Conservation (phyloP, 2,329 filamentous ascomycete genomes). For the Thelonectria discophora region DNA sequence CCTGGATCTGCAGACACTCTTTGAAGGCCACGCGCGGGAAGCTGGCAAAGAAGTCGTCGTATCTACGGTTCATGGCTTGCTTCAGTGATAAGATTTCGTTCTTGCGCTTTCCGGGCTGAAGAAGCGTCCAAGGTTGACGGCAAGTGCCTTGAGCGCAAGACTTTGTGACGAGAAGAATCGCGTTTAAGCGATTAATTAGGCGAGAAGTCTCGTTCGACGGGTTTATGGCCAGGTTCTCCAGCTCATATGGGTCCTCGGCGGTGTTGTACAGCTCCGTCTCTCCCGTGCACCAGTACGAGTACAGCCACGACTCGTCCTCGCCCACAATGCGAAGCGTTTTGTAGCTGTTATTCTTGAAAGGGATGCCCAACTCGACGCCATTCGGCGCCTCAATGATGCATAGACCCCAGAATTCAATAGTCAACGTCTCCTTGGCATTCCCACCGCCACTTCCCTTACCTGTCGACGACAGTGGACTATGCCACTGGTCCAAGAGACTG, state of each 20-base stretch:
- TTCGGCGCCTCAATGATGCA: constrained; percentile 38
- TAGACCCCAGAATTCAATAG: constrained; percentile 22
- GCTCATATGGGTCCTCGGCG: constrained; percentile 9
- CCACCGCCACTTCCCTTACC: constrained; percentile 13
- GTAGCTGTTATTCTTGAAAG: constrained; percentile 38
- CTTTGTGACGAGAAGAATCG: constrained; percentile 8
- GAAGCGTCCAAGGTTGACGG: constrained; percentile 1
- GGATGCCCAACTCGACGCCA: not conserved
- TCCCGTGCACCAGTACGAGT: constrained; percentile 43
- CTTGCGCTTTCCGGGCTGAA: not conserved
- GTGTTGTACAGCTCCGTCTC: constrained; percentile 47
- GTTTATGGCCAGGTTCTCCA: not conserved
- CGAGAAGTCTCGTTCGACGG: not conserved
- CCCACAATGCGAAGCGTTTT: constrained; percentile 42
- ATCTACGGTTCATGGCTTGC: not conserved
- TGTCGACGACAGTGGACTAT: constrained; percentile 24
- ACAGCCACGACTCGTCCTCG: constrained; percentile 38
- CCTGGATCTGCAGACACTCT: not conserved
- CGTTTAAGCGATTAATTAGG: not conserved
- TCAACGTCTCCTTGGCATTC: constrained; percentile 3
- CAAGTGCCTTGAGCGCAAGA: constrained; percentile 1
- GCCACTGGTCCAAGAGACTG: constrained; percentile 44
- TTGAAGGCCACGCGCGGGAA: not conserved
- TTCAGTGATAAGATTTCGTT: not conserved
- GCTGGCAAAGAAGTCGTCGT: not conserved